Evolutionary conservation across 441 rosid species (phyloP), one percentile per base, ranked within the genome.

Genomic region (Arabidopsis hybrid): DNA sequence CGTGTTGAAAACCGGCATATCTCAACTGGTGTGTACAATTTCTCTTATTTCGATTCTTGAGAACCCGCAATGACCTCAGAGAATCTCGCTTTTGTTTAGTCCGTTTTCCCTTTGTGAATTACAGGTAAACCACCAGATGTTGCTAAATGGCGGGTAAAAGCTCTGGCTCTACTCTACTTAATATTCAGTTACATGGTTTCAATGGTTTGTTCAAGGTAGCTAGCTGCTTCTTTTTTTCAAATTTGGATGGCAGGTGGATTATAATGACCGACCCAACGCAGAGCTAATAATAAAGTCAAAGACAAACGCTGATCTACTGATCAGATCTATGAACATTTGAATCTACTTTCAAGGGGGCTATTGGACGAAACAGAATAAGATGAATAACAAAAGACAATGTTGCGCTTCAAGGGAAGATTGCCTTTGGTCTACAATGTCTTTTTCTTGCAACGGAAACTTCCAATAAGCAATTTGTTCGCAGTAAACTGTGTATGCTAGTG

Each of bases 191-290:
- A 6, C 46, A 65, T 46, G 8, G 36, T 52, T 40, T 63, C 9
- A 17, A 16, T 43, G 21, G 63, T 60, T 58, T 52, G 46, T 52
- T 50, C 13, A 60, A 10, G 1, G 5, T 50, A 4, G 42, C 13
- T 55, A 8, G 56, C 13, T 55, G 6, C 9, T 43, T 17, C 45
- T 11, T 5, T 13, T n/a, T 10, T 9, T 26, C 2, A 53, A 51
- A 13, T 43, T 42, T 61, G 36, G 7, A 65, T 72, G 81, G 84
- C 90, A 92, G 99, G 79, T 95, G 59, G 85, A 89, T 12, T 83
- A 91, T 76, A 95, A 95, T 39, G 97, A 92, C 77, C 65, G 85
- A 49, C 97, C 93, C 11, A 92, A 95, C 63, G 97, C 95, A 5
- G 97, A 92, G 82, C 88, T 87, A 58, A 82, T 92, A 69, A 77